Conservation (phyloP, 164 flowering plant species). For the Magnolia officinalis region DNA sequence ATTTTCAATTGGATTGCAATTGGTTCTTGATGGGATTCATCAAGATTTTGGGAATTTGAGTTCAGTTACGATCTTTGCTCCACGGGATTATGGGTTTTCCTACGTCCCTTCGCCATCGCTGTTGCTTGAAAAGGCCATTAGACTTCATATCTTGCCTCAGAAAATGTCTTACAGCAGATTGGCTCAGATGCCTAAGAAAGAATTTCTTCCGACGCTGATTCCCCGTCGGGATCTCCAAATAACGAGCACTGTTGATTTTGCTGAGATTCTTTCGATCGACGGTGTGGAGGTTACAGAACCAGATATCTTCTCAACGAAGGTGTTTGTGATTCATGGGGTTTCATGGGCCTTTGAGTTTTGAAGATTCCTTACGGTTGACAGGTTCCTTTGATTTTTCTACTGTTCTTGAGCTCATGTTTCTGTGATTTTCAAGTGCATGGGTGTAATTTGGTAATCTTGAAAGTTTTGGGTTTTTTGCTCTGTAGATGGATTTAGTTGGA, state of each 20-base stretch:
- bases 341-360: slow-evolving; percentile 33
- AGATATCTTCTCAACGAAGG: slow-evolving; percentile 32
- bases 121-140: slow-evolving; percentile 38
- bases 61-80: slow-evolving; percentile 52
- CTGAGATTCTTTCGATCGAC: slow-evolving; percentile 23
- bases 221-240: slow-evolving; percentile 29
- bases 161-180: slow-evolving; percentile 35
- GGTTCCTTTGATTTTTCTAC: too few relatives aligned
- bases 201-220: slow-evolving; percentile 35
- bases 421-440: too few relatives aligned
- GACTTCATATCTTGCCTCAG: slow-evolving; percentile 45
- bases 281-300: slow-evolving; percentile 45
- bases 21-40: slow-evolving; percentile 49
- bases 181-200: slow-evolving; percentile 23
- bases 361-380: too few relatives aligned
- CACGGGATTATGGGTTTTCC: slow-evolving; percentile 26
- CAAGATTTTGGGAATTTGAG: slow-evolving; percentile 28
- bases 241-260: slow-evolving; percentile 5
- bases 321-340: slow-evolving; percentile 55
- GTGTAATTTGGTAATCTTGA: too few relatives aligned
- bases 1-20: slow-evolving; percentile 47
- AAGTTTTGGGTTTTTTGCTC: too few relatives aligned
- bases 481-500: too few relatives aligned
- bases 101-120: slow-evolving; percentile 33
- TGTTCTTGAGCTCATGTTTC: too few relatives aligned